Base-by-base conservation (phyloP, 2,329 filamentous ascomycete species). In the Penicillium aurantiogriseum region DNA sequence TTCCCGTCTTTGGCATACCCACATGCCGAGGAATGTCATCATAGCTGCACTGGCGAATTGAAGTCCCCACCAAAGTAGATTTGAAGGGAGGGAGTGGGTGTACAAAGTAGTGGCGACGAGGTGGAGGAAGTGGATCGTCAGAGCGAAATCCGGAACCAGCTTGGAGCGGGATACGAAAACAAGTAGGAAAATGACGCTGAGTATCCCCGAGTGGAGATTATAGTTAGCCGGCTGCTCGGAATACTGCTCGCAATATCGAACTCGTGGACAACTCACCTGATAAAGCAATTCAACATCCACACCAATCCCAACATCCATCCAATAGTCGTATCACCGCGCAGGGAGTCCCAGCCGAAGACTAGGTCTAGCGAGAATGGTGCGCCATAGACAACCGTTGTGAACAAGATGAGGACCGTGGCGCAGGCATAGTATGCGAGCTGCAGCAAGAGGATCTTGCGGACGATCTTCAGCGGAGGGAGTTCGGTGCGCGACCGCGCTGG, bases 1-100 rank as follows among this genome's bases (percentile, higher is more conserved):
- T 76, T 99, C 94, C 59, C 93, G 83, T 81, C 92, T 95, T 69
- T 88, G 91, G 72, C 93, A 97, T 3, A 88, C 90, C 90, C 93
- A 97, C 38, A 95, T 88, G 4, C 91, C 92, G 2, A 94, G 79
- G 46, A 80, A 84, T 9, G 82, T 85, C 86, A 90, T 90, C 38
- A 89, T 70, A 0, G 76, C 77, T 5, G 83, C 81, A 63, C 85
- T 88, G 40, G 79, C 79, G 48, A 81, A 74, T 69, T 90, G 87
- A 1, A 90, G 73, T 2, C 77, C 79, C 93, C 94, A 99, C 94
- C 94, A 99, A 68, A 95, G 88, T 62, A 86, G 77, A 73, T 93
- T 88, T 10, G 83, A 81, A 1, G 94, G 94, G 29, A 97, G 72
- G 10, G 85, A 83, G 68, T 86, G 86, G 3, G 90, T 88, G 76